These are phyloP conservation scores for Yarrowia phangngaensis DNA, from an alignment of 805 yeast species.

Conservation along the genomic window DNA sequence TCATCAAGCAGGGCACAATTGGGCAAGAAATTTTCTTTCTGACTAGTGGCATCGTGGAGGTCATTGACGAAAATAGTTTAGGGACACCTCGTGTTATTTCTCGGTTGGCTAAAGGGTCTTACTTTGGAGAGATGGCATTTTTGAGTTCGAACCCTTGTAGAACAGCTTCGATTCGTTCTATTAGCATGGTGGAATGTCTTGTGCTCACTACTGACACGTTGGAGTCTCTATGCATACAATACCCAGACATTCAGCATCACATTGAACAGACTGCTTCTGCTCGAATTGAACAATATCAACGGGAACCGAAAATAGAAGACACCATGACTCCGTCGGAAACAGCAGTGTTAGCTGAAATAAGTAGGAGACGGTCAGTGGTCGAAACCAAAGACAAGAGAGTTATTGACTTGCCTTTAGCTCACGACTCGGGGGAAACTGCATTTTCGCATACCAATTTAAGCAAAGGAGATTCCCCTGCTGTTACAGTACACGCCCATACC, in stretches of 20 bases:
- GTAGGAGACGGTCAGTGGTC: conserved; percentile 15
- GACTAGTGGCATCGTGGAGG: conserved; percentile 68
- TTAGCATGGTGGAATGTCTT: conserved; percentile 56
- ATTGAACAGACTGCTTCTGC: conserved; percentile 56
- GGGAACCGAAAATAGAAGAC: neutral
- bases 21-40: conserved; percentile 67
- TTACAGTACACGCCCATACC: neutral
- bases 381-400: conserved; percentile 1
- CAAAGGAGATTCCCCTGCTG: neutral
- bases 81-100: conserved; percentile 46
- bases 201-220: conserved; percentile 56
- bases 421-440: too few species aligned
- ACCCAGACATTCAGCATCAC: conserved; percentile 56
- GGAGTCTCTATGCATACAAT: conserved; percentile 52
- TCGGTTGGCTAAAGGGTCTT: conserved; percentile 57
- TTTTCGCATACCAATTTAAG: too few species aligned
- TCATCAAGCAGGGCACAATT: conserved; percentile 55
- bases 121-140: conserved; percentile 77
- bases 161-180: conserved; percentile 63
- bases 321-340: neutral
- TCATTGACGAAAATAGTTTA: conserved; percentile 41
- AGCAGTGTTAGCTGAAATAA: neutral
- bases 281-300: conserved; percentile 4
- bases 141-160: conserved; percentile 45
- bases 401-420: too few species aligned